Evolutionary conservation across 345 rosid genomes (phyloP).

Genomic region (Brassica cretica): DNA sequence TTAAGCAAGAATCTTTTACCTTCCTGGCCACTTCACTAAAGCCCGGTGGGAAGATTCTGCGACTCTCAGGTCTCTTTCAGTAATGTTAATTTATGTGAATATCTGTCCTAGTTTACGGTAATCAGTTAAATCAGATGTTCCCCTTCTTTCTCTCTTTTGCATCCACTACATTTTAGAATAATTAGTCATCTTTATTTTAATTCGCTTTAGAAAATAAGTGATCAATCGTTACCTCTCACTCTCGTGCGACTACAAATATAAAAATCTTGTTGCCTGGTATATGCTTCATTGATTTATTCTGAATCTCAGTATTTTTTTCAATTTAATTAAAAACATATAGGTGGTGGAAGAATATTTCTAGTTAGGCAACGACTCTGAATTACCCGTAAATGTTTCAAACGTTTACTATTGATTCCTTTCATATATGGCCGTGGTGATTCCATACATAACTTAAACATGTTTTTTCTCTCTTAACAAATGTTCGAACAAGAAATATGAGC

Average conservation of each 20-base stretch:
- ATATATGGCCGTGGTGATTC: slow-evolving; percentile 7
- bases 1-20: slow-evolving; percentile 34
- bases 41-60: slow-evolving; percentile 38
- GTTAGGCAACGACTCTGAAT: slow-evolving; percentile 14
- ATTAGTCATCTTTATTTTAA: slow-evolving; percentile 14
- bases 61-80: slow-evolving; percentile 31
- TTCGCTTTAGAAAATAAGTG: slow-evolving; percentile 10
- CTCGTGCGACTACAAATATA: slow-evolving; percentile 24
- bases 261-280: slow-evolving; percentile 31
- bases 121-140: slow-evolving; percentile 29
- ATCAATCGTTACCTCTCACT: slow-evolving; percentile 13
- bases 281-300: slow-evolving; percentile 27
- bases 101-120: slow-evolving; percentile 31
- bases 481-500: background rate
- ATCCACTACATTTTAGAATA: slow-evolving; percentile 39
- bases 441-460: background rate
- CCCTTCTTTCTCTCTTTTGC: slow-evolving; percentile 30
- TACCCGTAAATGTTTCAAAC: slow-evolving; percentile 16
- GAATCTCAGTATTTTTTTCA: slow-evolving; percentile 25
- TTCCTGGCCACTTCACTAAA: slow-evolving; percentile 40
- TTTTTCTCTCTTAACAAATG: background rate
- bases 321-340: background rate
- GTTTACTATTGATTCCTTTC: slow-evolving; percentile 20
- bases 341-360: slow-evolving; percentile 27
- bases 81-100: slow-evolving; percentile 23